Conservation (phyloP, 441 rosid species). For the Euphorbia schlechtendalii region DNA sequence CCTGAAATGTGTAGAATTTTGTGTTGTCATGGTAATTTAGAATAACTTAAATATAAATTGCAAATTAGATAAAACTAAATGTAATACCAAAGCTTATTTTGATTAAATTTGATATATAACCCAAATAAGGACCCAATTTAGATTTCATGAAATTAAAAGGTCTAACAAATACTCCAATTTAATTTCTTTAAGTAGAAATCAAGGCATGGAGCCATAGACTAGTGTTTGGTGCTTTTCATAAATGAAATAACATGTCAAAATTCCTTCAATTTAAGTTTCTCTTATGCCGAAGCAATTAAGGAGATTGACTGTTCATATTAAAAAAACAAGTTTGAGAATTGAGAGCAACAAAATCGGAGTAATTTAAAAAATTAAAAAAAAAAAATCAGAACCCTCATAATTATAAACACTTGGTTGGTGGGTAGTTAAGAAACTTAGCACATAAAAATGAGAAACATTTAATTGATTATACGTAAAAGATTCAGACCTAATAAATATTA, state of each 20-base stretch:
- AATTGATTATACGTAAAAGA: background rate
- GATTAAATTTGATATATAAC: no score
- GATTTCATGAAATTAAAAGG: no score
- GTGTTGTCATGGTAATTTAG: no score
- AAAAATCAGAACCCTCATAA: background rate
- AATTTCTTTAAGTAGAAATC: background rate
- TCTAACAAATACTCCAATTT: background rate
- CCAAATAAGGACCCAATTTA: no score
- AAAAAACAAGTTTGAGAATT: background rate
- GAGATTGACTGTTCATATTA: no score
- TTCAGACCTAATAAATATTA: background rate
- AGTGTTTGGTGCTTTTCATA: background rate
- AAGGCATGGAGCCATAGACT: background rate
- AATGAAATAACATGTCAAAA: background rate
- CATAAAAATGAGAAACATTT: background rate
- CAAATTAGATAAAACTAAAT: no score
- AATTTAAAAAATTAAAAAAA: background rate
- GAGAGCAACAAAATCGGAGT: background rate
- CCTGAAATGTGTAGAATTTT: no score
- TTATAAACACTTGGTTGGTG: slow-evolving; percentile 11
- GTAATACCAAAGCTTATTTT: no score
- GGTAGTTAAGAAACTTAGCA: slow-evolving; percentile 17
- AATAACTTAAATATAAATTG: no score
- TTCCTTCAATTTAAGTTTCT: background rate
- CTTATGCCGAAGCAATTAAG: no score